Conservation (phyloP, 2,329 filamentous ascomycete species). For the Trichothecium roseum region DNA sequence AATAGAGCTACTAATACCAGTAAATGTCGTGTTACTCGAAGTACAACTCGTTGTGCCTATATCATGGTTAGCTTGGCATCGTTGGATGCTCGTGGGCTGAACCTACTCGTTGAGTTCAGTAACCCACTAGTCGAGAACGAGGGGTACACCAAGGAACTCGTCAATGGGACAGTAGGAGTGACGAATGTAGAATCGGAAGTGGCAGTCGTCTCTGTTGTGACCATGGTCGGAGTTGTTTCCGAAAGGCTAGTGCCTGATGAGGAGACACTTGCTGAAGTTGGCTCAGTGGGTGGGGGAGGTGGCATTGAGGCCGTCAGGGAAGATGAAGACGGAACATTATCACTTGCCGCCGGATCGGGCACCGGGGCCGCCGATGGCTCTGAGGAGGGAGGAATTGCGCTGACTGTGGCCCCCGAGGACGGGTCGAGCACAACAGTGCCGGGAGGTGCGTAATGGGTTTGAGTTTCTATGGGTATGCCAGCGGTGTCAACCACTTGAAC, state of each 20-base stretch:
- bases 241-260: no score
- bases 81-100: no score
- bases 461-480: conserved; percentile 32
- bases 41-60: no score
- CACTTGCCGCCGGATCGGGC: conserved; percentile 11
- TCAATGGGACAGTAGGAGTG: no score
- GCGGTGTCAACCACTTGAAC: conserved; percentile 39
- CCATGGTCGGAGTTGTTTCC: neutral
- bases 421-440: conserved; percentile 26
- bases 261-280: no score
- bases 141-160: no score
- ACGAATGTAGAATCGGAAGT: no score
- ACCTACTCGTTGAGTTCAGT: no score
- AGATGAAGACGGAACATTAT: conserved; percentile 10
- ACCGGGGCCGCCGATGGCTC: conserved; percentile 13
- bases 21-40: no score
- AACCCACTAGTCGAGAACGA: no score
- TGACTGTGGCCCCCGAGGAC: conserved; percentile 24
- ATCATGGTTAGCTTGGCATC: no score
- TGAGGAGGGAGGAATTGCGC: conserved; percentile 14
- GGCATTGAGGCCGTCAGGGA: conserved; percentile 1
- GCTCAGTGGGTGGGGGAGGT: neutral
- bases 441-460: conserved; percentile 29
- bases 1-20: no score
- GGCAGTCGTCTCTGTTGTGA: neutral